A percentile compares a stretch with the other conserved stretches of the same genome.
Conservation (phyloP, 148 eudicot species). For the Salicornia ramosissima region DNA sequence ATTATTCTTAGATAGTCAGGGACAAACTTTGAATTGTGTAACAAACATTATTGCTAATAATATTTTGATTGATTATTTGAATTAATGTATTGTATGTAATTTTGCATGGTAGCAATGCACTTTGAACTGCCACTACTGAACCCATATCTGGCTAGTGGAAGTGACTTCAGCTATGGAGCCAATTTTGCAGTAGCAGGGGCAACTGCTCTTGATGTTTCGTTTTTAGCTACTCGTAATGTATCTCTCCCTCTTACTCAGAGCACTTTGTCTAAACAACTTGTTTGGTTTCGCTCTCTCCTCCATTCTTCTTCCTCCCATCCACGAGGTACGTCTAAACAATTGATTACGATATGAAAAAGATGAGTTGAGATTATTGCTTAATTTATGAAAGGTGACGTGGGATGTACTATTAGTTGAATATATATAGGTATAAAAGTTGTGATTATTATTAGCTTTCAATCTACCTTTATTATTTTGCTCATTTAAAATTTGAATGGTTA, state of each 20-base stretch:
- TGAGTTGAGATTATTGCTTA: background rate
- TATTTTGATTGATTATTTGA: too few species aligned
- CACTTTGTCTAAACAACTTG: conserved; percentile 27
- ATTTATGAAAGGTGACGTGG: too few species aligned
- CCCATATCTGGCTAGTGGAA: conserved; percentile 31
- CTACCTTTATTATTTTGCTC: too few species aligned
- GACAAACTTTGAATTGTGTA: too few species aligned
- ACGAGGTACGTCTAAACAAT: conserved; percentile 5
- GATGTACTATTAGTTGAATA: too few species aligned
- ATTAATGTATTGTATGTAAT: too few species aligned
- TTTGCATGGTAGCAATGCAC: conserved; percentile 22
- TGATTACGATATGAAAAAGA: background rate
- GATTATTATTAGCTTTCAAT: too few species aligned
- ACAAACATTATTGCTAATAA: too few species aligned
- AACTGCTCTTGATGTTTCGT: conserved; percentile 26
- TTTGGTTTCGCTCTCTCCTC: conserved; percentile 34
- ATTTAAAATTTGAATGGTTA: too few species aligned
- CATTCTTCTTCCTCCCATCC: conserved; percentile 11
- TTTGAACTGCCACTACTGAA: conserved; percentile 31
- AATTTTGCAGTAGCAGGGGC: conserved; percentile 43
- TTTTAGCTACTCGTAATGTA: conserved; percentile 17
- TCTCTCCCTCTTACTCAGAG: conserved; percentile 1
- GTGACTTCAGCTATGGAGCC: conserved; percentile 38
- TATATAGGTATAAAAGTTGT: too few species aligned
- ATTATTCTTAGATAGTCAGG: too few species aligned